A percentile compares a stretch with the other conserved stretches of the same genome.
phyloP scores from a whole-genome alignment of 2,329 filamentous ascomycete species.

The Pseudogymnoascus sp. region DNA sequence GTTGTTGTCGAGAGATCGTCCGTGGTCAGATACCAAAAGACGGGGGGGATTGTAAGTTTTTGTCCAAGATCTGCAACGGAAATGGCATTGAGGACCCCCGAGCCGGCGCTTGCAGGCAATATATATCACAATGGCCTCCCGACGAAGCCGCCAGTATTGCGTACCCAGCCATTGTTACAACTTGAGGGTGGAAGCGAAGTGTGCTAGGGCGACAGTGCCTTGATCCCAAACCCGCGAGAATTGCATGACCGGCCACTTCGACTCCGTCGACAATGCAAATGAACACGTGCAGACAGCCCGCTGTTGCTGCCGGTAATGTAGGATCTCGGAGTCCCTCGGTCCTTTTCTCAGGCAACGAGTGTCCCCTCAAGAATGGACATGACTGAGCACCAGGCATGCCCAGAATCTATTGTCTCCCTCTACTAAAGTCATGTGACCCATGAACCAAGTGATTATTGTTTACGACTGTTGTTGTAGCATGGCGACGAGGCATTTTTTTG shows the following conservation, averaged over 20 bases:
- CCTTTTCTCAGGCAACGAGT: not conserved
- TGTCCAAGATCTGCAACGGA: constrained; percentile 6
- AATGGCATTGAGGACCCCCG: constrained; percentile 1
- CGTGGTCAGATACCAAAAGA: not conserved
- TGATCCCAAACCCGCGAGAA: not conserved
- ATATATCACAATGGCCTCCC: constrained; percentile 5
- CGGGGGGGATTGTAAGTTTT: not conserved
- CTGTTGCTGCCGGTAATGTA: not conserved
- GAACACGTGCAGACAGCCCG: not conserved
- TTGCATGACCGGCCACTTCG: not conserved
- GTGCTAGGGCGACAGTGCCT: not conserved
- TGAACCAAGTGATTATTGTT: not conserved
- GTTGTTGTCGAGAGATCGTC: not conserved
- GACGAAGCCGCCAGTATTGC: constrained; percentile 3
- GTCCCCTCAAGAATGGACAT: not conserved
- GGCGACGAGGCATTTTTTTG: not conserved
- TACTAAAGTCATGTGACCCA: not conserved
- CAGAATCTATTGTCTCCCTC: not conserved
- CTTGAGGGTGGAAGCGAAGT: not conserved
- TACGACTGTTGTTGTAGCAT: not conserved
- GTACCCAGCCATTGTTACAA: not conserved
- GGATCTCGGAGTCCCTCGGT: not conserved
- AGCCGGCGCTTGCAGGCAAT: constrained; percentile 5
- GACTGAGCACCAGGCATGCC: not conserved
- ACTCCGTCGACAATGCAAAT: not conserved